A percentile compares a stretch with the other conserved stretches of the same genome.
phyloP scores from a whole-genome alignment of 768 basidiomycete genomes.

The Solioccasus polychromus region DNA sequence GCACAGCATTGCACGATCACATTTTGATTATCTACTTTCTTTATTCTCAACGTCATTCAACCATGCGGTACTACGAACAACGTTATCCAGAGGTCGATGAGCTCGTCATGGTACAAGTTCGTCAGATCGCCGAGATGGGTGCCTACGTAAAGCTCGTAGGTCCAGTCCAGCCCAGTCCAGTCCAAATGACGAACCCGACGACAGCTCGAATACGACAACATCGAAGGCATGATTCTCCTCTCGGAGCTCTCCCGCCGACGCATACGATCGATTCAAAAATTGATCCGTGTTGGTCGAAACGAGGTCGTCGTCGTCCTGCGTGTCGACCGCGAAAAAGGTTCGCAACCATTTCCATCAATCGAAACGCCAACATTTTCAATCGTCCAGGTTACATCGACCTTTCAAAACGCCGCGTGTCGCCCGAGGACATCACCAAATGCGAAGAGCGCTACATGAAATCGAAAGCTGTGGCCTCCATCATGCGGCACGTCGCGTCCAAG shows the following conservation, averaged over 20 bases:
- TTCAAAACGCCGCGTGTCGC: slow-evolving; percentile 95
- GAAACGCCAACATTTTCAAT: not conserved
- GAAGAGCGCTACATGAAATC: slow-evolving; percentile 99
- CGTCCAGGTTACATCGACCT: slow-evolving; percentile 94
- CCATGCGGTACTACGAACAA: slow-evolving; percentile 91
- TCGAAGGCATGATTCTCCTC: slow-evolving; percentile 99
- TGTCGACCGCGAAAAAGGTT: slow-evolving; percentile 99
- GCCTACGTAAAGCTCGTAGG: slow-evolving; percentile 96
- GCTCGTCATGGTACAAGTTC: slow-evolving; percentile 99
- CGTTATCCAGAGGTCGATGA: slow-evolving; percentile 96
- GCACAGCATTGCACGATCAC: slow-evolving; percentile 9
- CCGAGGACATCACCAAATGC: slow-evolving; percentile 98
- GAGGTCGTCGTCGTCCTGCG: slow-evolving; percentile 97
- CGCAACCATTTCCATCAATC: too few relatives aligned
- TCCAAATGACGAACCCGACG: not conserved
- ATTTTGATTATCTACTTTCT: not conserved
- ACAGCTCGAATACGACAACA: slow-evolving; percentile 98
- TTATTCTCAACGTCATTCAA: too few relatives aligned
- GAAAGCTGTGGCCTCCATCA: slow-evolving; percentile 91
- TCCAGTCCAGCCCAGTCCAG: slow-evolving; percentile 7
- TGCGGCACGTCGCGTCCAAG: slow-evolving; percentile 87
- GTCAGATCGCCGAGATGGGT: slow-evolving; percentile 99
- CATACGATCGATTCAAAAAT: slow-evolving; percentile 95
- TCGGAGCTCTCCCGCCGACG: slow-evolving; percentile 95
- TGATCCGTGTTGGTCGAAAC: slow-evolving; percentile 96